phyloP scores from a whole-genome alignment of 202 grass and related monocot species.

The Dendrocalamus latiflorus region DNA sequence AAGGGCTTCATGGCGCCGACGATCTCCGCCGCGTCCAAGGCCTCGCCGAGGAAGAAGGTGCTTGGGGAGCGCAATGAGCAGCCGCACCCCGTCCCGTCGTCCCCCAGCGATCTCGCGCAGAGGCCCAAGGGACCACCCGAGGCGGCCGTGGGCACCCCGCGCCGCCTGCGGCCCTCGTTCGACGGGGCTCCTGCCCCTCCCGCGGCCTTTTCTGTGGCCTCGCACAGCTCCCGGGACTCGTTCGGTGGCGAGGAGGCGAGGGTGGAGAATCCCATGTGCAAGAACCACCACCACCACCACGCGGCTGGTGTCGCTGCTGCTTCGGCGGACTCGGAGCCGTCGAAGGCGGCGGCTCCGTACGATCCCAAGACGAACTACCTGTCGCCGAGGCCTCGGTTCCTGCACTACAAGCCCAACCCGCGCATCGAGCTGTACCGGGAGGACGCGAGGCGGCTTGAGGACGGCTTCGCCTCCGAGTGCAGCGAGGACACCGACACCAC shows the following conservation, averaged over 20 bases:
- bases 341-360: conserved; percentile 44
- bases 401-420: conserved; percentile 73
- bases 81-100: not conserved
- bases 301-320: not conserved
- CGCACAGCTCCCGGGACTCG: not conserved
- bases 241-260: not conserved
- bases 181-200: not conserved
- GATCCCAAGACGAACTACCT: conserved; percentile 87
- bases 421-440: conserved; percentile 32
- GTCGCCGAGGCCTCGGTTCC: conserved; percentile 78
- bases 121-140: not conserved
- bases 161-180: conserved; percentile 25
- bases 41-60: conserved; percentile 50
- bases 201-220: no score
- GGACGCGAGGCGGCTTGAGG: conserved; percentile 42
- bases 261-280: not conserved
- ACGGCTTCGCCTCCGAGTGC: conserved; percentile 55
- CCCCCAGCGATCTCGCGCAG: conserved; percentile 12
- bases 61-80: conserved; percentile 69
- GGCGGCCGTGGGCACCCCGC: not conserved
- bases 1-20: conserved; percentile 97
- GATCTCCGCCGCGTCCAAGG: conserved; percentile 80
- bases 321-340: conserved; percentile 4
- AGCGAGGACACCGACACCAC: conserved; percentile 30
- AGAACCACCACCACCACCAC: not conserved